These are phyloP conservation scores for Chloromonas sp. DNA, from an alignment of 163 green algal species.

Conservation along the genomic window DNA sequence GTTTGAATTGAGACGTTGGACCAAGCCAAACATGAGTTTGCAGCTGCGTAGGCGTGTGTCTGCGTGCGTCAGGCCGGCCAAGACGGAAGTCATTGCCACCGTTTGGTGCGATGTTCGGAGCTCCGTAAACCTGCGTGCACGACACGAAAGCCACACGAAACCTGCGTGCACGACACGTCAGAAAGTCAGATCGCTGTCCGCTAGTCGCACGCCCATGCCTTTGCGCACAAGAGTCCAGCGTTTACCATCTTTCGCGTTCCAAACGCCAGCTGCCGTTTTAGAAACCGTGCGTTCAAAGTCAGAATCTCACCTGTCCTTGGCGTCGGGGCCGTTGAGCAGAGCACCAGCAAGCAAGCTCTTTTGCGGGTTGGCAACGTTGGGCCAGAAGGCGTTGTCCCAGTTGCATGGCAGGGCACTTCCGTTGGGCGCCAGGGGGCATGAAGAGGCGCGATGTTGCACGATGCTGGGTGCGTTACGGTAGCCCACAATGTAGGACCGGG, in stretches of 20 bases:
- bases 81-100: neutral
- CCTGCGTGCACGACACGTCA: too few relatives aligned
- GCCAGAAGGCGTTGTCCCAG: conserved; percentile 10
- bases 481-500: conserved; percentile 17
- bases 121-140: too few relatives aligned
- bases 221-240: too few relatives aligned
- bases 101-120: neutral
- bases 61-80: neutral
- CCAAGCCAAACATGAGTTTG: neutral
- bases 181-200: too few relatives aligned
- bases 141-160: too few relatives aligned
- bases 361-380: conserved; percentile 9
- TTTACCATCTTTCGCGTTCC: too few relatives aligned
- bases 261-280: neutral
- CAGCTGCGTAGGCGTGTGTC: neutral
- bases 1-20: neutral
- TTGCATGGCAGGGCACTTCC: neutral
- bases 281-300: neutral
- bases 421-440: conserved; percentile 22
- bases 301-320: neutral
- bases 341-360: conserved; percentile 10
- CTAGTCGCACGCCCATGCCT: too few relatives aligned
- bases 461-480: conserved; percentile 29
- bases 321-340: neutral
- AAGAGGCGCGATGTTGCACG: conserved; percentile 34